Evolutionary conservation across 768 basidiomycete genomes (phyloP), one percentile per base, ranked within the genome.

Genomic region (Dentipellis fragilis): DNA sequence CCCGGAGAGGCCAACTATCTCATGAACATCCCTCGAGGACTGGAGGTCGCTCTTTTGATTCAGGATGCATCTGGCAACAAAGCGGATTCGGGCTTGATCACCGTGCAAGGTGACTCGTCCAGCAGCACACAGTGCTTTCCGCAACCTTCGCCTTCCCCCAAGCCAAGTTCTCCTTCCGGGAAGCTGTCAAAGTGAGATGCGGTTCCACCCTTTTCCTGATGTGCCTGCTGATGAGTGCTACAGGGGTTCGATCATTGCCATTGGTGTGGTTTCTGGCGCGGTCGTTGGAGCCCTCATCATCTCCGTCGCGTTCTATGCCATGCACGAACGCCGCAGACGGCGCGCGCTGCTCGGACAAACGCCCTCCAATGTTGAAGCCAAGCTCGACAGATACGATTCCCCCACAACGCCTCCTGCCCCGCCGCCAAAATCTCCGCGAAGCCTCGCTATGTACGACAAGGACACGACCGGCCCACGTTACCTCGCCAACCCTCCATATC

Each of bases 11-110:
- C 75, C 0, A 68, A 68, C 1, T 84, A 78, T 58, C 58, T 66
- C 19, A 71, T 82, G 71, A 70, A 63, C 45, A 72, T 71, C 11
- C 10, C 61, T 10, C 68, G 70, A 2, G 72, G 70, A 10, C 59
- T 65, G 11, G 66, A 74, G 29, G 68, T 78, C 3, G 66, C 78
- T 1, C 62, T 85, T 46, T 59, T 79, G 37, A 67, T 81, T 49
- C 68, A 73, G 52, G 77, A 77, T 58, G 69, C 69, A 2, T 56
- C 63, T 14, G 70, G 68, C 1, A 66, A 73, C 53, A 45, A 45
- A 19, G n/a, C 8, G 42, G 42, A n/a, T 19, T 19, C 19, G 14
- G 14, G n/a, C 19, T 19, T 45, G n/a, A 17, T 45, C 10, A 45
- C 42, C 19, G 10, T 45, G n/a, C 19, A n/a, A 34, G 9, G 34